phyloP scores from a whole-genome alignment of 129 eudicot species.

The Helichrysum umbraculigerum region DNA sequence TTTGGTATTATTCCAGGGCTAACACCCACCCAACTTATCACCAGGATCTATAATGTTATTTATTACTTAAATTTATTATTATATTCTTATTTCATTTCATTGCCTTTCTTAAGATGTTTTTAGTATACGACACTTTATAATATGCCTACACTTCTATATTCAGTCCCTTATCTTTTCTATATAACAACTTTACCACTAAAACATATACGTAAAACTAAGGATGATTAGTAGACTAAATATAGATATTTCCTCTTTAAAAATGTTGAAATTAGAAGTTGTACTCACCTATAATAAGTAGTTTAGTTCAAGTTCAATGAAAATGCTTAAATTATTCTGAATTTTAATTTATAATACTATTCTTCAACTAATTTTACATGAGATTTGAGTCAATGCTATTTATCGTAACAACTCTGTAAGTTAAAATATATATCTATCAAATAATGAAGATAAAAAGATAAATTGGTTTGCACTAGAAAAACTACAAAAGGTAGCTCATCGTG shows the following conservation, averaged over 20 bases:
- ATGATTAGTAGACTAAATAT: no score
- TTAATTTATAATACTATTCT: no score
- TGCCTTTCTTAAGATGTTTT: neutral
- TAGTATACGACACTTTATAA: neutral
- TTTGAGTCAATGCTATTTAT: neutral
- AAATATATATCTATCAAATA: no score
- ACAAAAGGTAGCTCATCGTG: no score
- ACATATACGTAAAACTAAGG: neutral
- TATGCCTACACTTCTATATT: neutral
- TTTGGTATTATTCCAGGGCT: constrained; percentile 15
- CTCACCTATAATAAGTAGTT: neutral
- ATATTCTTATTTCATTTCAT: neutral
- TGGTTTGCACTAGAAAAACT: no score
- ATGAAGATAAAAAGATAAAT: no score
- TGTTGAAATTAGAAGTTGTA: no score
- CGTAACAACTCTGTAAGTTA: no score
- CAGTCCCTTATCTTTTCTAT: neutral
- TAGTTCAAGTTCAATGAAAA: neutral
- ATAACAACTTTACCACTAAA: neutral
- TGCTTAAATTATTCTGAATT: no score
- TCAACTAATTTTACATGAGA: no score
- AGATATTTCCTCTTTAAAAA: no score
- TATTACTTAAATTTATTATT: neutral
- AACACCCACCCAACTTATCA: constrained; percentile 46
- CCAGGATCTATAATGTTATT: constrained; percentile 6